Evolutionary conservation across 768 basidiomycete species (phyloP), one percentile per base, ranked within the genome.

Genomic region (Guyanaporus albipodus): DNA sequence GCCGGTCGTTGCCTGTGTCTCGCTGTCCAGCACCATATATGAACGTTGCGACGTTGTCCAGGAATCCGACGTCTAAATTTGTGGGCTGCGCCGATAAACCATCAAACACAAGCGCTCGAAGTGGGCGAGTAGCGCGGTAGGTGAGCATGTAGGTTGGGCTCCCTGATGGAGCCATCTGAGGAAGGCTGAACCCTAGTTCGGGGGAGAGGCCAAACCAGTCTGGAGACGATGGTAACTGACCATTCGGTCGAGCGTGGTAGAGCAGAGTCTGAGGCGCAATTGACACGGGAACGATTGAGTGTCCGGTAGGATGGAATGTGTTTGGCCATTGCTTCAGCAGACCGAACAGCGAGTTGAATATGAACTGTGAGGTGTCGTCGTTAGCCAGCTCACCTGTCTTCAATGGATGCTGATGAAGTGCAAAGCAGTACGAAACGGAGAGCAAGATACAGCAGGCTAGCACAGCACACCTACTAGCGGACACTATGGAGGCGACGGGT

Each of bases 251-350:
- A 39, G 23, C 23, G 15, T 39, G 44, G 18, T 38, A 46, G 27
- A 46, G 45, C 23, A 46, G n/a, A 6, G 44, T 46, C 19, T 46
- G 44, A 23, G 44, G 22, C 8, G 29, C 38, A 12, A 46, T 39
- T 12, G 45, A 39, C 24, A 33, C 45, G 6, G 45, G 45, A 12
- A 46, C 45, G 18, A 46, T 39, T 9, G 45, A 38, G 18, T 39
- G 45, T 18, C 45, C 38, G 5, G 29, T 46, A 5, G 45, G 44
- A 26, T 46, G 44, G 11, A 39, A 22, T 3, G 45, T 46, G 31
- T 46, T 46, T n/a, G 45, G 45, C 45, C 45, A 39, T 39, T 46
- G 44, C 18, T 46, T 46, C 44, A 46, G 31, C 22, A 46, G 38
- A 26, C 45, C 45, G 21, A 39, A 46, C 17, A 46, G 31, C 19